Percentiles rank a stretch among this genome's conserved stretches.
phyloP scores from a whole-genome alignment of 345 rosid species.

The Bruguiera sexangula region DNA sequence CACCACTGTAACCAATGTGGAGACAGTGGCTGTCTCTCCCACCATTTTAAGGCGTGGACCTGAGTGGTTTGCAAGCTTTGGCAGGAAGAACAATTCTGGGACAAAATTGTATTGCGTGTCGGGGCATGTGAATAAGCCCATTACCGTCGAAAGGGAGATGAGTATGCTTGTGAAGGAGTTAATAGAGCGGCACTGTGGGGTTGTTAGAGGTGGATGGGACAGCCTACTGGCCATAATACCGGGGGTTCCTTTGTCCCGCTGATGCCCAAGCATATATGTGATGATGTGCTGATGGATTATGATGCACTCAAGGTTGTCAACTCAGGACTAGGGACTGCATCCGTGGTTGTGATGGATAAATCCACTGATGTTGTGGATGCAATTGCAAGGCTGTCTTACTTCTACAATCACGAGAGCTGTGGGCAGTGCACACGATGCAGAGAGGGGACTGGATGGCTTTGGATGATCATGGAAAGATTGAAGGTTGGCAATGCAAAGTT shows the following conservation, averaged over 20 bases:
- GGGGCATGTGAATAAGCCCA: conserved; percentile 92
- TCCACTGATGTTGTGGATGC: conserved; percentile 99
- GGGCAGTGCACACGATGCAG: conserved; percentile 99
- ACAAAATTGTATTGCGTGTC: conserved; percentile 83
- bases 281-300: conserved; percentile 92
- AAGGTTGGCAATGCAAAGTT: conserved; percentile 92
- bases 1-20: conserved; percentile 93
- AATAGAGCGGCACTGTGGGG: conserved; percentile 94
- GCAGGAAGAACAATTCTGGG: conserved; percentile 90
- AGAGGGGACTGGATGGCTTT: conserved; percentile 97
- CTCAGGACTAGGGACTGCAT: conserved; percentile 93
- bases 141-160: conserved; percentile 97
- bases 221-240: conserved; percentile 93
- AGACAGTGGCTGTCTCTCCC: conserved; percentile 96
- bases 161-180: conserved; percentile 89
- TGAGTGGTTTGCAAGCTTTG: conserved; percentile 98
- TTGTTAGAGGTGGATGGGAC: conserved; percentile 96
- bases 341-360: conserved; percentile 97
- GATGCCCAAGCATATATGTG: conserved; percentile 75
- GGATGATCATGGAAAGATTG: conserved; percentile 99
- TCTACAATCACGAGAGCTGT: conserved; percentile 98
- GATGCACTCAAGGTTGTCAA: conserved; percentile 97
- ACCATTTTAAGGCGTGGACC: conserved; percentile 95
- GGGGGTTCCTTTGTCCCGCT: conserved; percentile 91
- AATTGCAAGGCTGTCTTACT: conserved; percentile 92